Evolutionary conservation across 345 rosid species (phyloP).

Genomic region (Pistacia vera): DNA sequence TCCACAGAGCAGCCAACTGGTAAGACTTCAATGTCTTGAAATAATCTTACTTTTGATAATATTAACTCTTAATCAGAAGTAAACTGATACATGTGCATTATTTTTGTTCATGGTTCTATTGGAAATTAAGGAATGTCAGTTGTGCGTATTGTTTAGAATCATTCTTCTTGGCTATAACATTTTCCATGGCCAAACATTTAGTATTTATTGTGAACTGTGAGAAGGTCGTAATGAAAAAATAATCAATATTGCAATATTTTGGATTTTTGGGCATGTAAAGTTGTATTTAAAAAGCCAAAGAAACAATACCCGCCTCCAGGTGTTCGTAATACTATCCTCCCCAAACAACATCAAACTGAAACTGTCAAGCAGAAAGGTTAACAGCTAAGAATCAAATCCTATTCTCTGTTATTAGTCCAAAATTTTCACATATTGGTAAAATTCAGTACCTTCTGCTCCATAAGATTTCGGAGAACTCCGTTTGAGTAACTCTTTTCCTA

Average conservation of each 20-base stretch:
- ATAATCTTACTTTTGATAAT: background rate
- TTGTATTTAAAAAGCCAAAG: background rate
- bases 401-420: too few relatives aligned
- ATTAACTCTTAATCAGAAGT: background rate
- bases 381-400: background rate
- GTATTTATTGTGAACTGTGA: background rate
- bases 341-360: background rate
- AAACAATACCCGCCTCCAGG: background rate
- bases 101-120: background rate
- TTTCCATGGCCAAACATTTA: background rate
- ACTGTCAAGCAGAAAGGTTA: background rate
- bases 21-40: constrained; percentile 37
- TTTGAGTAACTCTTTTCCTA: too few relatives aligned
- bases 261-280: background rate
- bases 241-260: background rate
- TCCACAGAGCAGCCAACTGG: constrained; percentile 68
- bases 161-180: background rate
- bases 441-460: too few relatives aligned
- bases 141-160: background rate
- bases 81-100: background rate
- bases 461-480: too few relatives aligned
- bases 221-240: background rate
- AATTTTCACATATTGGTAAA: too few relatives aligned
- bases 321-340: background rate
- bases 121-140: background rate